Evolutionary conservation across 2,329 filamentous ascomycete genomes (phyloP), one percentile per base, ranked within the genome.

Genomic region (Ilyonectria destructans): DNA sequence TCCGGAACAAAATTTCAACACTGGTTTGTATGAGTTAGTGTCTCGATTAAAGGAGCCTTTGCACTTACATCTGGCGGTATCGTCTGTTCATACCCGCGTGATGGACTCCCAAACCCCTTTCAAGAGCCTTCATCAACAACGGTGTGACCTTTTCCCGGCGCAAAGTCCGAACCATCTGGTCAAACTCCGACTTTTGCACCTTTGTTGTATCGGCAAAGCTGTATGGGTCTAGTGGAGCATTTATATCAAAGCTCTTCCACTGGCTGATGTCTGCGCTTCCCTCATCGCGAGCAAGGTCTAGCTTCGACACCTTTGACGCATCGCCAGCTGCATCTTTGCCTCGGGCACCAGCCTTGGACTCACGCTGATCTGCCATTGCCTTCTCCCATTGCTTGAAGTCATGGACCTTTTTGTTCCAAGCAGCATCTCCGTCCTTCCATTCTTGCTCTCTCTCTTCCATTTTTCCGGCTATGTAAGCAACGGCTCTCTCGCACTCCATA

Each of bases 51-150:
- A 15, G 5, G 1, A 12, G 13, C 26, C 2, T 63, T 19, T 3
- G 4, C 19, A 83, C 81, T 82, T 81, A 84, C 82, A 86, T 85
- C 77, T 94, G 92, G 43, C 93, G 88, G 76, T 95, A 95, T 69
- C 89, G 89, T 56, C 92, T 86, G 76, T 95, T 95, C 90, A 95
- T 90, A 48, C 93, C 93, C 19, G 92, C 88, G 76, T 96, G 93
- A 80, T 96, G 93, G 7, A 95, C 88, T 35, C 91, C 93, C 19
- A 96, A 84, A 21, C 93, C 93, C 62, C 93, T 85, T 65, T 83
- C 83, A 1, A 96, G 83, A 2, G 89, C 89, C 10, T 86, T 81
- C 21, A 93, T 84, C 9, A 95, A 78, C 70, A 84, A 84, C 12
- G 84, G 81, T 0, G 82, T 77, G 4, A 79, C 15, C 83, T 82